Percentiles rank a stretch among this genome's conserved stretches.
Evolutionary conservation across 805 yeast species (phyloP).

Genomic region (Starmerella vitae): DNA sequence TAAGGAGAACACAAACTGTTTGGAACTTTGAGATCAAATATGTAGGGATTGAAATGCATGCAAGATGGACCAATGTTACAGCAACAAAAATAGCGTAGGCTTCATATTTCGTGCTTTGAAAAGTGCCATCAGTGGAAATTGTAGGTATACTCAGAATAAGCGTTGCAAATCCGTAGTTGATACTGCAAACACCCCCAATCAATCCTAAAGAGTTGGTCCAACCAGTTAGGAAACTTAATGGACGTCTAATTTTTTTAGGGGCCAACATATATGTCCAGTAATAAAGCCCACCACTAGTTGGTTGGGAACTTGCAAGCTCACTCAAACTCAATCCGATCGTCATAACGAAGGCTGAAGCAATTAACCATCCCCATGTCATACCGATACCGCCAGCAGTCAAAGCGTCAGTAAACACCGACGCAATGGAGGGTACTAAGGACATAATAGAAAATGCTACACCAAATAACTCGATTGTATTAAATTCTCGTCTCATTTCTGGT

Average conservation of each 20-base stretch:
- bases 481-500: conserved; percentile 49
- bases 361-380: conserved; percentile 61
- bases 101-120: conserved; percentile 40
- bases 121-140: conserved; percentile 33
- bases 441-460: conserved; percentile 61
- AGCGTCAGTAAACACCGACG: conserved; percentile 41
- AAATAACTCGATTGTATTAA: conserved; percentile 49
- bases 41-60: conserved; percentile 45
- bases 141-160: conserved; percentile 27
- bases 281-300: conserved; percentile 65
- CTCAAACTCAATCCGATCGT: conserved; percentile 50
- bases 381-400: conserved; percentile 52
- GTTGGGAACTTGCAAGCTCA: conserved; percentile 53
- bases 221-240: conserved; percentile 51
- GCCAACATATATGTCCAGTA: conserved; percentile 58
- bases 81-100: conserved; percentile 57
- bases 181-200: conserved; percentile 52
- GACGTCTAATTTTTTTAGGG: conserved; percentile 39
- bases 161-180: conserved; percentile 47
- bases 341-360: conserved; percentile 44
- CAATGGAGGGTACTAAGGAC: conserved; percentile 51
- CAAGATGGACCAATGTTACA: conserved; percentile 40
- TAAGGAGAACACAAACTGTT: conserved; percentile 42
- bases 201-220: conserved; percentile 55
- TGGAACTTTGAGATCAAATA: conserved; percentile 45